These are phyloP conservation scores for Lasiodiplodia gonubiensis DNA, from an alignment of 2,329 filamentous ascomycete genomes.

Conservation along the genomic window DNA sequence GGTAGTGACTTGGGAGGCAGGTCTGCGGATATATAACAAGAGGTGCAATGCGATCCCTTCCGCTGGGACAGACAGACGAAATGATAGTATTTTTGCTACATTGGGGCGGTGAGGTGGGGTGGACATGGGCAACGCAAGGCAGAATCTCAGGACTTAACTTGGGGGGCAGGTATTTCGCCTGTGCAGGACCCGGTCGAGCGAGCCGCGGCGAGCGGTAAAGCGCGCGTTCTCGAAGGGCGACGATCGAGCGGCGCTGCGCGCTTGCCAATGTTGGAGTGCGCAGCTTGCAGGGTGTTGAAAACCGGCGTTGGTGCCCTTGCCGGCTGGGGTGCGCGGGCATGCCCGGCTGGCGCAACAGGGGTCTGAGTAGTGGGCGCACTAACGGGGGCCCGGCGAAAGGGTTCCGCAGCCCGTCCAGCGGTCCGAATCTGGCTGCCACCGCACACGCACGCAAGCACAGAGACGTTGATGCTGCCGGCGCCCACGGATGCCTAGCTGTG, in stretches of 20 bases:
- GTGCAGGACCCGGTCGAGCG: conserved; percentile 28
- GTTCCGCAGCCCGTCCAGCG: conserved; percentile 5
- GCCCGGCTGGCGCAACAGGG: conserved; percentile 6
- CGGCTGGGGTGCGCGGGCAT: conserved; percentile 14
- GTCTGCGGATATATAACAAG: conserved; percentile 28
- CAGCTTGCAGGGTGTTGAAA: conserved; percentile 26
- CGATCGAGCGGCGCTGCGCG: conserved; percentile 27
- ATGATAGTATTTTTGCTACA: conserved; percentile 35
- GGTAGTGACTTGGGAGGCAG: conserved; percentile 35
- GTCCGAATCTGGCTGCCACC: conserved; percentile 21
- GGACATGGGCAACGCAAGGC: conserved; percentile 33
- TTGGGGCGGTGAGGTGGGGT: conserved; percentile 42
- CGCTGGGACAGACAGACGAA: conserved; percentile 22
- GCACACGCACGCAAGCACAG: conserved; percentile 10
- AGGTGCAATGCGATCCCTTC: conserved; percentile 20
- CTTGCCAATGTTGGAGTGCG: conserved; percentile 23
- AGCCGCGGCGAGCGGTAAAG: conserved; percentile 42
- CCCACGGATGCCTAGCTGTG: conserved; percentile 4
- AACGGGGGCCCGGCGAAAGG: conserved; percentile 12
- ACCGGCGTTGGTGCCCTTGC: conserved; percentile 16
- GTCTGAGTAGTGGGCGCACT: neutral
- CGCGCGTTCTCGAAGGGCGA: conserved; percentile 36
- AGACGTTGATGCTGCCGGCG: conserved; percentile 7
- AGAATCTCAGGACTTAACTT: conserved; percentile 30
- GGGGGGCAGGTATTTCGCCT: conserved; percentile 23